Conservation (phyloP, 2,329 filamentous ascomycete genomes). For the Zymoseptoria passerinii region DNA sequence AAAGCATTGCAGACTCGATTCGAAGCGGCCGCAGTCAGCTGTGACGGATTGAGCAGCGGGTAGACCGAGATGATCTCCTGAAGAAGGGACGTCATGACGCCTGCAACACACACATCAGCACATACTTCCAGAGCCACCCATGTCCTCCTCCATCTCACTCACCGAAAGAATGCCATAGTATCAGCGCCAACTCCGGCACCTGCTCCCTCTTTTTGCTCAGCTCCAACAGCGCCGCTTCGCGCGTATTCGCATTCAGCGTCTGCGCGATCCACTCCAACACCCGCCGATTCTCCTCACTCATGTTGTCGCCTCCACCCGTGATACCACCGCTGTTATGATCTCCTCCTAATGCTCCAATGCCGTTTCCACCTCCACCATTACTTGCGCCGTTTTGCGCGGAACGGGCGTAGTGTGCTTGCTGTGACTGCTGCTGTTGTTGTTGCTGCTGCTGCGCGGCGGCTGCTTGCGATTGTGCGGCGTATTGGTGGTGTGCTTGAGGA, state of each 20-base stretch:
- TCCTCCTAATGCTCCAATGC: conserved; percentile 21
- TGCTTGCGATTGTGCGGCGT: conserved; percentile 32
- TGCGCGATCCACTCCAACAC: conserved; percentile 93
- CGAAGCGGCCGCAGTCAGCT: conserved; percentile 92
- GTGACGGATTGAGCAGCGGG: conserved; percentile 88
- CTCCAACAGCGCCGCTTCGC: conserved; percentile 86
- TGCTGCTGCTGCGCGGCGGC: conserved; percentile 42
- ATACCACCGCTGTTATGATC: conserved; percentile 26
- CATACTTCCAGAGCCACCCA: conserved; percentile 11
- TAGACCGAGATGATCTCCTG: conserved; percentile 99
- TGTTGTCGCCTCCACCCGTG: conserved; percentile 25
- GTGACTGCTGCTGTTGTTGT: conserved; percentile 33
- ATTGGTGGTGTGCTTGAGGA: conserved; percentile 38
- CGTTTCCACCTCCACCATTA: conserved; percentile 32
- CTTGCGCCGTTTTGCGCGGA: conserved; percentile 27
- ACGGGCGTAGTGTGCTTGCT: conserved; percentile 30
- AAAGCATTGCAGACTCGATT: conserved; percentile 97
- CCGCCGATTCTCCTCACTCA: conserved; percentile 73
- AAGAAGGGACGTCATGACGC: conserved; percentile 94
- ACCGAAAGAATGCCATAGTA: conserved; percentile 98
- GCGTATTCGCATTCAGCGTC: conserved; percentile 74
- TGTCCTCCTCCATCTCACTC: conserved; percentile 31
- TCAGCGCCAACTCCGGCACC: conserved; percentile 89
- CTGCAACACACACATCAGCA: conserved; percentile 38
- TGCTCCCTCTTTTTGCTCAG: conserved; percentile 98